Evolutionary conservation across 2,329 filamentous ascomycete species (phyloP).

Genomic region (Sporothrix dimorphospora): DNA sequence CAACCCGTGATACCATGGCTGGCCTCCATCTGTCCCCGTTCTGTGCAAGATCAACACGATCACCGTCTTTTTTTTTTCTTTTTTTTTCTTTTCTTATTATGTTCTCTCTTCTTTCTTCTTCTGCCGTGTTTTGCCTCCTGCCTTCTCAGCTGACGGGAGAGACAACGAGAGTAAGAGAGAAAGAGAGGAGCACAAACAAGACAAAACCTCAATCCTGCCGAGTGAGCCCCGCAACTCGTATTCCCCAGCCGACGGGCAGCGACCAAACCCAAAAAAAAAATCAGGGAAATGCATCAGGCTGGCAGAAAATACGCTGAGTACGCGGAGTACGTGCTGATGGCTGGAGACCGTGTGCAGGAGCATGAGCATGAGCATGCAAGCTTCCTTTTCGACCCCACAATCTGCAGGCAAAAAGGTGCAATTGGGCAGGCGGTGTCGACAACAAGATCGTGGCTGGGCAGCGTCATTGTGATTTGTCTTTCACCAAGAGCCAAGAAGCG

Average conservation of each 20-base stretch:
- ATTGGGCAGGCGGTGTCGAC: neutral
- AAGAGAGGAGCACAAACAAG: neutral
- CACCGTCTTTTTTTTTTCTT: neutral
- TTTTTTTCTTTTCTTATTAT: neutral
- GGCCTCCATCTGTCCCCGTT: neutral
- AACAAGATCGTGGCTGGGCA: neutral
- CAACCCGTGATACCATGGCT: neutral
- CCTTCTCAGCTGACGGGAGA: conserved; percentile 1
- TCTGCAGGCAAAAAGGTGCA: neutral
- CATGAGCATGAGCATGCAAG: neutral
- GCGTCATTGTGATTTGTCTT: neutral
- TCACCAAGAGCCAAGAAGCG: too few species aligned
- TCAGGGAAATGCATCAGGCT: neutral
- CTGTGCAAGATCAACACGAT: conserved; percentile 5
- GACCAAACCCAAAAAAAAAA: neutral
- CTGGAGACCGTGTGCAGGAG: too few species aligned
- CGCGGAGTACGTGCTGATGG: neutral
- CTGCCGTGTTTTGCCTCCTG: too few species aligned
- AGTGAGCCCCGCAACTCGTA: conserved; percentile 12
- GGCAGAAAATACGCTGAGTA: neutral
- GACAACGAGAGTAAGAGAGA: neutral
- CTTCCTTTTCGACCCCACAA: neutral
- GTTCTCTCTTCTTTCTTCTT: neutral
- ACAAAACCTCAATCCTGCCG: neutral
- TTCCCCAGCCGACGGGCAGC: neutral